A percentile compares a stretch with the other conserved stretches of the same genome.
phyloP scores from a whole-genome alignment of 2,329 filamentous ascomycete genomes.

The Blumeriella jaapii region DNA sequence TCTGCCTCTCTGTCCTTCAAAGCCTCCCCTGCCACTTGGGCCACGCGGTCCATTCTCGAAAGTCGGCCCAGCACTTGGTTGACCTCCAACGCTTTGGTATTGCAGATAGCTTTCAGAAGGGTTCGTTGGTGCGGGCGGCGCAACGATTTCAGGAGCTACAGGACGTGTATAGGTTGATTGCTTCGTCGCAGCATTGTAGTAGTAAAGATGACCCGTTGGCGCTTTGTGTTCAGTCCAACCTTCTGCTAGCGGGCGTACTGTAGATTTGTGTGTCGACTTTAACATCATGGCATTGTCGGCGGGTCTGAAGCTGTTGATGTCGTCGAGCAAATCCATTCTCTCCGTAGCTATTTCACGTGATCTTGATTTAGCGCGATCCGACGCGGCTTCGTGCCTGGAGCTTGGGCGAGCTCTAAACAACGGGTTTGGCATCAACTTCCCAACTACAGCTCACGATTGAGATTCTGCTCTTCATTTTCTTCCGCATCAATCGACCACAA shows the following conservation, averaged over 20 bases:
- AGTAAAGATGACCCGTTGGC: slow-evolving; percentile 73
- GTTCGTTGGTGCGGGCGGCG: slow-evolving; percentile 21
- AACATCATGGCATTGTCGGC: slow-evolving; percentile 43
- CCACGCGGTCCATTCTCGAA: slow-evolving; percentile 22
- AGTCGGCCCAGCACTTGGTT: slow-evolving; percentile 27
- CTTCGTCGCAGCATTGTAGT: slow-evolving; percentile 72
- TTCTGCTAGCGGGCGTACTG: slow-evolving; percentile 47
- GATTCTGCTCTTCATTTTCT: slow-evolving; percentile 3
- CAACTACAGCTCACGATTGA: slow-evolving; percentile 10
- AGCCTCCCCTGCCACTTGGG: slow-evolving; percentile 28
- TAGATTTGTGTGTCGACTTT: slow-evolving; percentile 63
- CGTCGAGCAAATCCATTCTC: slow-evolving; percentile 1
- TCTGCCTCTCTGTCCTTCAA: slow-evolving; percentile 37
- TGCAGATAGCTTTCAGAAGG: slow-evolving; percentile 32
- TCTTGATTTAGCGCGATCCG: slow-evolving; percentile 2
- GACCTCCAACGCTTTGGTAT: slow-evolving; percentile 31
- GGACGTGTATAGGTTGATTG: slow-evolving; percentile 81
- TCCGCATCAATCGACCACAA: neutral
- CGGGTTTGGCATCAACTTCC: neutral
- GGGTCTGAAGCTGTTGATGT: slow-evolving; percentile 3
- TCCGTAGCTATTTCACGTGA: neutral
- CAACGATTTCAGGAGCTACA: slow-evolving; percentile 13
- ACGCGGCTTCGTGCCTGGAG: slow-evolving; percentile 24
- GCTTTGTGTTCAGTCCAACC: slow-evolving; percentile 94
- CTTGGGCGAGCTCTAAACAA: slow-evolving; percentile 11